Conservation (phyloP, 345 rosid species). For the Citrus hindsii region DNA sequence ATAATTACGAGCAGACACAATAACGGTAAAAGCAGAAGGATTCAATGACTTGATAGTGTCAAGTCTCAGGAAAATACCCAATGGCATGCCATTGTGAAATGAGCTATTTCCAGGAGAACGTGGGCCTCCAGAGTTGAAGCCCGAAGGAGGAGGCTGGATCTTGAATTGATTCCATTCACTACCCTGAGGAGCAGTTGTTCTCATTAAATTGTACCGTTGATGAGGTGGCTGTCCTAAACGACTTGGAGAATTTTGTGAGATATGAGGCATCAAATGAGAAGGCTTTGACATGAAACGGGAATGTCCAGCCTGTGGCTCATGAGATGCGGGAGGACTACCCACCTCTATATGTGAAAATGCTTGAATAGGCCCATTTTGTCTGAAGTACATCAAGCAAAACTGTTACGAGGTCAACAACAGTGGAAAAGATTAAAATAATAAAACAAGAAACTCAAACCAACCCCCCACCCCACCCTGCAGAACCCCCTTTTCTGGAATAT, state of each 20-base stretch:
- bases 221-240: conserved; percentile 85
- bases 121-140: conserved; percentile 55
- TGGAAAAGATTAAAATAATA: not conserved
- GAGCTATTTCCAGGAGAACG: conserved; percentile 84
- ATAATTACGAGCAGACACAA: not conserved
- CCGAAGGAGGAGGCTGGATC: conserved; percentile 65
- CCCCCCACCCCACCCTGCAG: too few species aligned
- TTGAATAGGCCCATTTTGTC: conserved; percentile 65
- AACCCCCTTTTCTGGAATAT: not conserved
- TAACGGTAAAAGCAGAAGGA: not conserved
- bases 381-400: conserved; percentile 26
- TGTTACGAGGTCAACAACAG: conserved; percentile 1
- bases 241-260: conserved; percentile 76
- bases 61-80: conserved; percentile 64
- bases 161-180: conserved; percentile 67
- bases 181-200: conserved; percentile 46
- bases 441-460: too few species aligned
- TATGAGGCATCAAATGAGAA: conserved; percentile 49
- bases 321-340: conserved; percentile 67
- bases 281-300: conserved; percentile 57
- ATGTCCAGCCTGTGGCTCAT: conserved; percentile 58
- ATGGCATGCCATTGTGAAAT: conserved; percentile 58
- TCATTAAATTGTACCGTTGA: conserved; percentile 54
- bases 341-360: conserved; percentile 53
- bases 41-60: not conserved